Conservation (phyloP, 768 basidiomycete species). For the Kwoniella pini region DNA sequence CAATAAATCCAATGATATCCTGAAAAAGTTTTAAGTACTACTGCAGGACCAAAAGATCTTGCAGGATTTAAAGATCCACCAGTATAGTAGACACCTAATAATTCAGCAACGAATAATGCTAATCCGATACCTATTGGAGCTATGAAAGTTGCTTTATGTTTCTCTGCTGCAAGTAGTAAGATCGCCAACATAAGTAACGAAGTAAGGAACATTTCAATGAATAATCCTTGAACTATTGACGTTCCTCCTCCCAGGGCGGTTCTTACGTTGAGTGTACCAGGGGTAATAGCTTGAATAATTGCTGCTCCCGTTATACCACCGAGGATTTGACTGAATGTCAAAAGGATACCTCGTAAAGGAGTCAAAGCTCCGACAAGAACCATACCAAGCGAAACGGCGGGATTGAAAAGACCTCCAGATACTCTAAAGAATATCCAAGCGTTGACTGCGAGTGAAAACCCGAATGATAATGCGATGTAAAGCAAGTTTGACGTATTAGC, state of each 20-base stretch:
- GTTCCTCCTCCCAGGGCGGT: constrained; percentile 47
- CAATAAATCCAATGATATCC: constrained; percentile 54
- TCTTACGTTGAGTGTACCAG: constrained; percentile 50
- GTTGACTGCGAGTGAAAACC: constrained; percentile 52
- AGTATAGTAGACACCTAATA: constrained; percentile 53
- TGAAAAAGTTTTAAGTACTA: constrained; percentile 43
- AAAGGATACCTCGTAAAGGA: constrained; percentile 52
- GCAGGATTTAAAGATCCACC: constrained; percentile 55
- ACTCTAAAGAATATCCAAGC: constrained; percentile 56
- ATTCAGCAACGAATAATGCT: constrained; percentile 53
- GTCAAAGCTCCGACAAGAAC: constrained; percentile 54
- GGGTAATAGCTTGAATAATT: constrained; percentile 50
- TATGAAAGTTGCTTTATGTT: constrained; percentile 57
- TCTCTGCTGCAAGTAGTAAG: constrained; percentile 53
- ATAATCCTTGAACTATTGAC: constrained; percentile 52
- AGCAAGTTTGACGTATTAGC: constrained; percentile 53
- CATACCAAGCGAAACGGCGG: constrained; percentile 55
- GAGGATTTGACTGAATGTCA: constrained; percentile 51
- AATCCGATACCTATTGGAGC: constrained; percentile 58
- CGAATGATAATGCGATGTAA: constrained; percentile 53
- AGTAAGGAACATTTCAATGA: constrained; percentile 57
- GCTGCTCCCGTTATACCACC: constrained; percentile 55
- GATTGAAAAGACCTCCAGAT: constrained; percentile 56
- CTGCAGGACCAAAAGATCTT: constrained; percentile 48
- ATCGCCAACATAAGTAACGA: constrained; percentile 43